Evolutionary conservation across 441 rosid genomes (phyloP), one percentile per base, ranked within the genome.

Genomic region (Brassica hybrid): DNA sequence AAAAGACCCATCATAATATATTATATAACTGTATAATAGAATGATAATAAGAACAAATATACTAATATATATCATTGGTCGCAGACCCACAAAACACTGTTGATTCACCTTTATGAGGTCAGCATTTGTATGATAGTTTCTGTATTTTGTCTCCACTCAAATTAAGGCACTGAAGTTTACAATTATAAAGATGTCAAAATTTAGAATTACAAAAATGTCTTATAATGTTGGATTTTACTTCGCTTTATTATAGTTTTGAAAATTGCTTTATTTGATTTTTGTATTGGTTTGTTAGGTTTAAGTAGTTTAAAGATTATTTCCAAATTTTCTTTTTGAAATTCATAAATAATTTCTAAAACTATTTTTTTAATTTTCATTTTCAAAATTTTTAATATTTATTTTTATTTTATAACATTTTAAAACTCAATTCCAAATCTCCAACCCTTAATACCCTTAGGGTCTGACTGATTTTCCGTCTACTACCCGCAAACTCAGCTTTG

Each of bases 31-130:
- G 11, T 9, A 56, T 57, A 57, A 21, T 3, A 56, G 17, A 4
- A n/a, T 45, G 17, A 67, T 60, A 21, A 67, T 34, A 69, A 34
- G 57, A 70, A 68, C 58, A 52, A 19, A 27, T 69, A 70, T 70
- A 23, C 58, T 12, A 43, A 27, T 27, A 27, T 27, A 27, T 27
- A 27, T 27, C 32, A 27, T 64, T 57, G 67, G 67, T 71, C 56
- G 54, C 68, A 71, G 65, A 57, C 72, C 80, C 76, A 71, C 18
- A 77, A 77, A 23, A 77, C 66, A 41, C 48, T 41, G 41, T 77
- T 65, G 12, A 77, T 14, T 54, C 34, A 25, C 30, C 63, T 72
- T 71, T 71, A 65, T 71, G 72, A 72, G 43, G 57, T 71, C 76
- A 71, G 54, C 67, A 58, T 43, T 65, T 65, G 61, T 57, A n/a